phyloP scores from a whole-genome alignment of 1,284 basidiomycete species.

The Pseudozyma sp. region DNA sequence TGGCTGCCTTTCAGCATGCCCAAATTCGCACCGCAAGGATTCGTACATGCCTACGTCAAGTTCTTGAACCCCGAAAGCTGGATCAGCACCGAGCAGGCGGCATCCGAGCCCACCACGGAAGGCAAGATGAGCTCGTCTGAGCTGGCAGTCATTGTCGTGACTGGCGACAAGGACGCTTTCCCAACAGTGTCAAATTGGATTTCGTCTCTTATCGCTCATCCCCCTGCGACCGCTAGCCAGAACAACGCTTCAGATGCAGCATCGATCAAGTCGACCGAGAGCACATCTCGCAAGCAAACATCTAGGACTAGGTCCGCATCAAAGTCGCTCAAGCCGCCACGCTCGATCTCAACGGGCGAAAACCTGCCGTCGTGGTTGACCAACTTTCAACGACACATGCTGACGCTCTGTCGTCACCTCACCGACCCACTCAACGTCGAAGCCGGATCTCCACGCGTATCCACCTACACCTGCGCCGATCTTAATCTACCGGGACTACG shows the following conservation, averaged over 20 bases:
- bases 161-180: constrained; percentile 60
- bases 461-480: constrained; percentile 70
- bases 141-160: constrained; percentile 59
- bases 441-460: constrained; percentile 25
- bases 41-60: constrained; percentile 91
- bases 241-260: constrained; percentile 12
- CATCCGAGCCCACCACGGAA: neutral
- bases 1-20: constrained; percentile 97
- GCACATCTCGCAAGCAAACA: too few species aligned
- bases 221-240: neutral
- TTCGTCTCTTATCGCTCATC: constrained; percentile 72
- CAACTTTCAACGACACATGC: constrained; percentile 29
- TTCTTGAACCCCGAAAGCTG: constrained; percentile 72
- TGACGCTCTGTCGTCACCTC: constrained; percentile 27
- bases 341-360: neutral
- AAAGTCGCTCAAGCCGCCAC: constrained; percentile 5
- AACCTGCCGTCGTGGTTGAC: constrained; percentile 18
- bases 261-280: constrained; percentile 2
- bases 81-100: neutral
- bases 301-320: constrained; percentile 7
- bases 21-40: constrained; percentile 89
- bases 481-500: constrained; percentile 86
- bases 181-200: constrained; percentile 70
- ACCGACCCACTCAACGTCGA: constrained; percentile 37
- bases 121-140: constrained; percentile 30